phyloP scores from a whole-genome alignment of 1,284 basidiomycete species.

The Abortiporus biennis region DNA sequence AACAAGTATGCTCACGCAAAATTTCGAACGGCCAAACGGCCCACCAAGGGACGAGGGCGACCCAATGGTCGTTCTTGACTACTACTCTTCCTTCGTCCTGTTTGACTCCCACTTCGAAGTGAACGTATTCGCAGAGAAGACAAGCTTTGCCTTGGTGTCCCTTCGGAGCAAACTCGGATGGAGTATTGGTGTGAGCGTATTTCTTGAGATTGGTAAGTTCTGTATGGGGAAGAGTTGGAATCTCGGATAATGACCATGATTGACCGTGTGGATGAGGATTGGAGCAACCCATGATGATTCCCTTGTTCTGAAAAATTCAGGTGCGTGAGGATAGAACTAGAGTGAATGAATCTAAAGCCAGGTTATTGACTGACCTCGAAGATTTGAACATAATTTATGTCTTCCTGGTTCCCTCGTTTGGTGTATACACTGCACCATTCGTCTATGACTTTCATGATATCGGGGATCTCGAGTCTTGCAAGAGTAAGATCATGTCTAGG shows the following conservation, averaged over 20 bases:
- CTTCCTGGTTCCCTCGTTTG: conserved; percentile 53
- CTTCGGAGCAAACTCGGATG: conserved; percentile 41
- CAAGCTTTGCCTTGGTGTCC: conserved; percentile 62
- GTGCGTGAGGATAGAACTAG: not conserved
- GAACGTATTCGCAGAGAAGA: conserved; percentile 82
- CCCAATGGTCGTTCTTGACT: conserved; percentile 73
- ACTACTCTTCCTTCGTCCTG: conserved; percentile 60
- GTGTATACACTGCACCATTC: conserved; percentile 76
- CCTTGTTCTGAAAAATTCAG: conserved; percentile 70
- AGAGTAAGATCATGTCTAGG: conserved; percentile 90
- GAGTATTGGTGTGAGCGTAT: conserved; percentile 40
- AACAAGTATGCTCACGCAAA: conserved; percentile 43
- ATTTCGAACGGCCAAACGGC: conserved; percentile 94
- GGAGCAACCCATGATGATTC: conserved; percentile 93
- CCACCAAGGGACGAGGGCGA: conserved; percentile 94
- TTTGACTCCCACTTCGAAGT: conserved; percentile 53
- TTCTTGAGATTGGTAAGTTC: conserved; percentile 56
- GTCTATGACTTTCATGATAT: conserved; percentile 67
- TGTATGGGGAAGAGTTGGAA: conserved; percentile 67
- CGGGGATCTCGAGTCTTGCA: conserved; percentile 57
- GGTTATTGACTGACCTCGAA: conserved; percentile 58
- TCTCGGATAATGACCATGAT: conserved; percentile 76
- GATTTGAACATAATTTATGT: conserved; percentile 82
- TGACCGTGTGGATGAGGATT: conserved; percentile 97
- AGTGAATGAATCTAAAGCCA: not conserved